Evolutionary conservation across 1,139 yeast species (phyloP).

Genomic region (Yueomyces sp.): DNA sequence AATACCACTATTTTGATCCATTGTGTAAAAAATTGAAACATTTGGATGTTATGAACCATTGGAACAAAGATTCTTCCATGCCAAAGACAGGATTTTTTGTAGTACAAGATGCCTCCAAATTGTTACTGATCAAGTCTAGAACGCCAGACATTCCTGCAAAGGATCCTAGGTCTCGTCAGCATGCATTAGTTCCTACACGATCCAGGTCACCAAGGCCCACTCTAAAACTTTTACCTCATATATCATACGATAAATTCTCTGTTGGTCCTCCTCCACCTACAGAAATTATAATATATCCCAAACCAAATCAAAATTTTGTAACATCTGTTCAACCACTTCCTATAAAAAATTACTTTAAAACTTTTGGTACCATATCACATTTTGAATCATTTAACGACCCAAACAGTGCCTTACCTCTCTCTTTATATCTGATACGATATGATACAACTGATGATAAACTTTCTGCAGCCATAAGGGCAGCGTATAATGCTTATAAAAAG

Average conservation of each 20-base stretch:
- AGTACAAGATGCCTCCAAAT: no score
- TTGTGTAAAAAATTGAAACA: conserved; percentile 10
- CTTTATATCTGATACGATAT: conserved; percentile 55
- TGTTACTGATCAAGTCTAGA: conserved; percentile 13
- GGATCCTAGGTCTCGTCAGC: conserved; percentile 30
- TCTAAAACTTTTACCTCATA: conserved; percentile 39
- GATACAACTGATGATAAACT: conserved; percentile 31
- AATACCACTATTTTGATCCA: conserved; percentile 23
- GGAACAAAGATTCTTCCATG: conserved; percentile 9
- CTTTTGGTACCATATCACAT: conserved; percentile 49
- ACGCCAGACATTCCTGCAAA: conserved; percentile 10
- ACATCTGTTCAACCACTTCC: conserved; percentile 5
- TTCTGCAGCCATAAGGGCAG: conserved; percentile 35
- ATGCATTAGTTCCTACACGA: conserved; percentile 21
- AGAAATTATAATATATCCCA: conserved; percentile 59
- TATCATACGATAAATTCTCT: conserved; percentile 54
- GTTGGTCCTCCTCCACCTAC: conserved; percentile 65
- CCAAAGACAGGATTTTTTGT: no score
- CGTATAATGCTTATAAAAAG: conserved; percentile 26
- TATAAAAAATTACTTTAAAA: conserved; percentile 40
- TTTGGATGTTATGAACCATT: conserved; percentile 13
- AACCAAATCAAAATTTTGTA: conserved; percentile 31
- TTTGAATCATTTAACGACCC: conserved; percentile 60
- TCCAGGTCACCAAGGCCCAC: conserved; percentile 12
- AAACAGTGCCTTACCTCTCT: conserved; percentile 66